Evolutionary conservation across 768 basidiomycete species (phyloP).

Genomic region (Dioszegia hungarica): DNA sequence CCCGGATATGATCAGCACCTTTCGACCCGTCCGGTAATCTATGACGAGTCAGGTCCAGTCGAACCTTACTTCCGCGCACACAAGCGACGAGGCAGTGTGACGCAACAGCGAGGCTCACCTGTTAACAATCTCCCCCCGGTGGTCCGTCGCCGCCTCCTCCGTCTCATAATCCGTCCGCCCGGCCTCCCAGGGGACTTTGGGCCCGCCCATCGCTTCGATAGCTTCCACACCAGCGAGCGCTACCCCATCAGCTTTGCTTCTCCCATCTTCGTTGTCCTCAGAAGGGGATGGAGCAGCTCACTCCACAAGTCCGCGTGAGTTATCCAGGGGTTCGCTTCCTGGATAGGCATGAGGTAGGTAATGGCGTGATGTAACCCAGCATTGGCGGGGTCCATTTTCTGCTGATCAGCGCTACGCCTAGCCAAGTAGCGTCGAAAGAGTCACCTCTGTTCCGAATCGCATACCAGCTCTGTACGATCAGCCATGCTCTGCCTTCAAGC

Average conservation of each 20-base stretch:
- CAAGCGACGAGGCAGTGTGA: too few species aligned
- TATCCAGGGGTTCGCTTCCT: conserved; percentile 49
- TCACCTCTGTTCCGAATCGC: conserved; percentile 42
- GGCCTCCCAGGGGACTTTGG: conserved; percentile 46
- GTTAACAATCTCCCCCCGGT: conserved; percentile 43
- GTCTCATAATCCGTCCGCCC: conserved; percentile 47
- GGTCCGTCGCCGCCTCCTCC: conserved; percentile 38
- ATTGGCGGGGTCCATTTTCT: conserved; percentile 44
- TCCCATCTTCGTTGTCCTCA: neutral
- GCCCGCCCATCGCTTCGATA: conserved; percentile 46
- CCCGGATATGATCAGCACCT: conserved; percentile 46
- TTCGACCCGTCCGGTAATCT: conserved; percentile 48
- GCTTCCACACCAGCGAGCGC: conserved; percentile 47
- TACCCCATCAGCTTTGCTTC: conserved; percentile 48
- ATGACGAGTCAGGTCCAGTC: too few species aligned
- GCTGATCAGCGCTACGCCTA: neutral
- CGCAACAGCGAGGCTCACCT: conserved; percentile 17
- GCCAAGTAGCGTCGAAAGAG: too few species aligned
- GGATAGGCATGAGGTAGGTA: conserved; percentile 47
- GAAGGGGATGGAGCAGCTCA: conserved; percentile 7
- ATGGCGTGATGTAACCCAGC: conserved; percentile 48
- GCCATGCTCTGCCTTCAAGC: neutral
- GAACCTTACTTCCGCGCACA: too few species aligned
- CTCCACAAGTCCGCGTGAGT: conserved; percentile 47
- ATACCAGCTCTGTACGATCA: conserved; percentile 40